Evolutionary conservation across 2,329 filamentous ascomycete genomes (phyloP), one percentile per base, ranked within the genome.

Genomic region (Chrysoporthe deuterocubensis): DNA sequence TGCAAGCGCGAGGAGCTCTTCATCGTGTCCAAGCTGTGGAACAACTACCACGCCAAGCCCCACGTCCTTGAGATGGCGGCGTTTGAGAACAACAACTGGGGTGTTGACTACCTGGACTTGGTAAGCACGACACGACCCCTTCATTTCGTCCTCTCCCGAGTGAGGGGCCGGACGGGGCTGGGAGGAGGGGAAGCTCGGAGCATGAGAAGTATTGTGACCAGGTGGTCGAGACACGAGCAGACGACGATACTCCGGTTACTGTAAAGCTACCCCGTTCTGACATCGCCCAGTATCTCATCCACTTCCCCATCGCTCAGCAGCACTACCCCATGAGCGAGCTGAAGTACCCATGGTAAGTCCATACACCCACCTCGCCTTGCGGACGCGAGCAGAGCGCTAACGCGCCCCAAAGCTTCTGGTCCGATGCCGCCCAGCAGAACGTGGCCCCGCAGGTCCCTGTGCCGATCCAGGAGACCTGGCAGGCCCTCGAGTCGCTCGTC

Each of bases 21-120:
- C 78, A 82, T 92, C 71, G 89, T 87, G 1, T 89, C 87, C 13
- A 92, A 91, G 76, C 79, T 91, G 46, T 90, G 88, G 88, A 90
- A 89, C 78, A 89, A 87, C 76, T 83, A 79, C 73, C 87, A 90
- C 74, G 82, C 85, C 70, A 85, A 84, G 0, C 83, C 89, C 73
- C 87, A 89, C 73, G 90, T 92, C 18, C 81, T 85, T 68, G 79
- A 84, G 71, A 89, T 89, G 70, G 84, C 89, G 60, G 82, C 85
- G 70, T 83, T 86, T 52, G 89, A 89, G 54, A 81, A 91, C 64
- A 84, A 88, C 75, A 84, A 88, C 73, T 83, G 91, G 73, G 85
- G 83, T 14, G 80, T 89, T 50, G 89, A 89, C 68, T 92, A 92
- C 75, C 81, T 92, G 67, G 90, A 92, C 75, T 81, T 92, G 63